Base-by-base conservation (phyloP, 1,139 yeast genomes). In the Taphrina flavorubra region DNA sequence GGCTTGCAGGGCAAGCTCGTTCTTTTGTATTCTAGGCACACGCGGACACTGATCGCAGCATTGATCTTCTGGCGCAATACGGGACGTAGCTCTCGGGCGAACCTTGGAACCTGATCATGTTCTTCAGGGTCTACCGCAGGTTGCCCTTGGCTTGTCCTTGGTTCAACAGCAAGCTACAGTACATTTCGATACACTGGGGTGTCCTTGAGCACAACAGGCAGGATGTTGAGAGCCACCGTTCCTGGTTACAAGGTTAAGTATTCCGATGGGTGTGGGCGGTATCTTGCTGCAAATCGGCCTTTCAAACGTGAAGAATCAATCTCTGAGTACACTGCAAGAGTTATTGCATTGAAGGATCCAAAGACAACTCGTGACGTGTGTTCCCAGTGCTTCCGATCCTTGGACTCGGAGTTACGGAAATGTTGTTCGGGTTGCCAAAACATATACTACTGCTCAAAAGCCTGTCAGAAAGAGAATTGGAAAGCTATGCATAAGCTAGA, bases 391-490 rank as follows among this genome's bases (percentile, higher is more conserved):
- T 58, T 51, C 20, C 16, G 34, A 20, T 37, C 40, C 18, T n/a
- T 18, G 40, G 6, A 31, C n/a, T 14, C 39, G 34, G 16, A 39
- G 10, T 20, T 20, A 11, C 39, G 18, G 13, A 39, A 8, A 42
- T 25, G 31, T 25, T 58, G 62, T 44, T 36, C 62, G 11, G 39
- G 40, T 16, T 58, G 55, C 42, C 16, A 57, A n/a, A 37, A 47
- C 2, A 18, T 57, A 16, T 56, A 57, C 47, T 57, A 65, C 37
- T 58, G 51, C 42, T 34, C 42, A 6, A 44, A 65, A 68, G 31
- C 56, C 13, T 70, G 72, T 37, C 69, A 70, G 20, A 25, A 31
- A 11, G 25, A 40, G 11, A 71, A 71, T 51, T 68, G 71, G 71
- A 65, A 47, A 20, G 18, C 25, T 7, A 59, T 60, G 36, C 72